Base-by-base conservation (phyloP, 164 flowering plant genomes). In the Kalanchoe fedtschenkoi region DNA sequence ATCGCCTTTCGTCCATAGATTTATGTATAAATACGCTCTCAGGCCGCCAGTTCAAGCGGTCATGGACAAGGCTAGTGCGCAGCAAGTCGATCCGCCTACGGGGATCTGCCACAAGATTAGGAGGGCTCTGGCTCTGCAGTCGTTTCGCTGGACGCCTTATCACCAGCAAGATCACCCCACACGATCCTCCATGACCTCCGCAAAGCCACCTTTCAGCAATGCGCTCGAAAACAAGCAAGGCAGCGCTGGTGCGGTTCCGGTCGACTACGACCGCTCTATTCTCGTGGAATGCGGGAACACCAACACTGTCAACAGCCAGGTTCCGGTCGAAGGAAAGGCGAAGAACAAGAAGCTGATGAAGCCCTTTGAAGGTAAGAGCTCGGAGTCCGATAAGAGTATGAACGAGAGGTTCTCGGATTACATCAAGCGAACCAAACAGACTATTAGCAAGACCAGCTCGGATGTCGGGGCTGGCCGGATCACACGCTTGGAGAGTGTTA, bases 371-470 rank as follows among this genome's bases (percentile, higher is more conserved):
- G n/a, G n/a, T 44, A 19, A 30, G 2, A 26, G 30, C 56, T 51
- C 32, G 1, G 56, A 51, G 15, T 51, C 56, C 3, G 56, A 51
- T 37, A 37, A 37, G 14, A 37, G 39, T 9, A 37, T 37, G 11
- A 37, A 37, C 26, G 56, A 51, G 56, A 51, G 56, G 32, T 51
- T 51, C 17, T 24, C 56, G 2, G 32, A 51, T 1, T 51, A 51
- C 56, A 51, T 51, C 56, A 51, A 51, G 32, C 56, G 56, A 10
- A n/a, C 56, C 5, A 51, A 51, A 51, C 28, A 26, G 32, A 51
- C 30, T 26, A 51, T 51, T 7, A 51, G 32, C 26, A 11, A 24
- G 56, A 51, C 56, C 2, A 51, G 56, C 26, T 51, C 17, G 3
- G 56, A 51, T 51, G 28, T 24, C 9, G 54, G 29, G 13, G 6